Evolutionary conservation across 176 grass and related monocot genomes (phyloP), one percentile per base, ranked within the genome.

Genomic region (Carex cristatella): DNA sequence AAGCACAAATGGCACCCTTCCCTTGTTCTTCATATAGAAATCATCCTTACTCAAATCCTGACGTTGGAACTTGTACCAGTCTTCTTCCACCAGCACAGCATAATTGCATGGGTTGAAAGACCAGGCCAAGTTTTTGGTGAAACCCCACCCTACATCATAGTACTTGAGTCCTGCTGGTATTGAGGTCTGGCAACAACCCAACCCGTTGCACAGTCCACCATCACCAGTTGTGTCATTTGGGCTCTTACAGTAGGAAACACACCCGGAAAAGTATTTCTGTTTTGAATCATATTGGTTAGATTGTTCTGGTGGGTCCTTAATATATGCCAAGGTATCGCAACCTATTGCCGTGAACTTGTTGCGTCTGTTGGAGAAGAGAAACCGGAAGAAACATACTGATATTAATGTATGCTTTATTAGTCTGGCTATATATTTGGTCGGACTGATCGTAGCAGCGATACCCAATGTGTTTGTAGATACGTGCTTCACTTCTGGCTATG

Each of bases 311-410:
- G 33, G 33, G 33, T 1, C 3, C 1, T 2, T 2, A 2, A 35
- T 35, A 35, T 35, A 35, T 35, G 48, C 74, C 30, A 79, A 55
- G 46, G 48, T 13, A 42, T 30, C 12, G 74, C 74, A 79, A 19
- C 74, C 74, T 11, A 79, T 79, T 48, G 54, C 74, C 2, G 48
- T 79, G 10, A 79, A 79, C n/a, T 14, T 32, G 74, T 79, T 79
- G 14, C 74, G 48, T 79, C 28, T 79, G 49, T 48, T 31, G 10
- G 74, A 79, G 74, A 79, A 33, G 9, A 79, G 49, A 58, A 11
- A 79, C 4, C 4, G 33, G 33, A 33, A 4, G n/a, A 3, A 1
- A 32, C 1, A 32, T 2, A 7, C 5, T 1, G 70, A 55, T 30
- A 30, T 10, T 57, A 1, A 30, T 2, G 13, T 28, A 79, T 9